A percentile compares a stretch with the other conserved stretches of the same genome.
Conservation (phyloP, 2,329 filamentous ascomycete genomes). For the Pseudocercospora pini-densiflorae region DNA sequence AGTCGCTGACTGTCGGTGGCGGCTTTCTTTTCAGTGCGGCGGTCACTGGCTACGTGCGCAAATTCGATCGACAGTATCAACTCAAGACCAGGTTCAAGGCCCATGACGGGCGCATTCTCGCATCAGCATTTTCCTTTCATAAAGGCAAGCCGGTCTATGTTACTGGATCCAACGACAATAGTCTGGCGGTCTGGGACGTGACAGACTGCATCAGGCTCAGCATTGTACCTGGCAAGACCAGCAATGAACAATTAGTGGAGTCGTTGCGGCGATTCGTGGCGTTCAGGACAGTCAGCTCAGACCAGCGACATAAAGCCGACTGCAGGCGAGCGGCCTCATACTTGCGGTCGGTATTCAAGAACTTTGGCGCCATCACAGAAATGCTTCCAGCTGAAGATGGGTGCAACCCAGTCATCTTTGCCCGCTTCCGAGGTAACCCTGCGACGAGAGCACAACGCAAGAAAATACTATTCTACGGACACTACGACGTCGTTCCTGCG, state of each 20-base stretch:
- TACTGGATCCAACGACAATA: constrained; percentile 91
- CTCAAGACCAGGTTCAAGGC: constrained; percentile 78
- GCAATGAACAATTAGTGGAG: constrained; percentile 66
- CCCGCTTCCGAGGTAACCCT: constrained; percentile 80
- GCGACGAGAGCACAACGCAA: constrained; percentile 70
- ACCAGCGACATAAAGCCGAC: constrained; percentile 84
- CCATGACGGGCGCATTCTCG: constrained; percentile 83
- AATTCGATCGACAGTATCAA: constrained; percentile 82
- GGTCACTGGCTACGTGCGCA: constrained; percentile 75
- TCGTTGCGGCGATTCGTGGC: constrained; percentile 82
- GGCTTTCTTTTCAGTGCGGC: constrained; percentile 86
- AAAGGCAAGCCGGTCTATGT: constrained; percentile 82
- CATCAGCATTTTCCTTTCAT: constrained; percentile 75
- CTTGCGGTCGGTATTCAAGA: constrained; percentile 86
- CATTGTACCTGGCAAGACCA: constrained; percentile 54
- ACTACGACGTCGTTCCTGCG: constrained; percentile 95
- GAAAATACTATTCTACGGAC: constrained; percentile 93
- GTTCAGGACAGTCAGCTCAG: constrained; percentile 88
- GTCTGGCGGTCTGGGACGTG: constrained; percentile 86
- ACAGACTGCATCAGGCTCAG: constrained; percentile 57
- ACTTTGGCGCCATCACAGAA: constrained; percentile 85
- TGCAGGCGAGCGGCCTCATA: constrained; percentile 92
- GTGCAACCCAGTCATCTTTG: constrained; percentile 91
- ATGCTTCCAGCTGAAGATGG: constrained; percentile 80
- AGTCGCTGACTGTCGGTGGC: constrained; percentile 83